Evolutionary conservation across 306 rosid species (phyloP), one percentile per base, ranked within the genome.

Genomic region (Potentilla sterilis): DNA sequence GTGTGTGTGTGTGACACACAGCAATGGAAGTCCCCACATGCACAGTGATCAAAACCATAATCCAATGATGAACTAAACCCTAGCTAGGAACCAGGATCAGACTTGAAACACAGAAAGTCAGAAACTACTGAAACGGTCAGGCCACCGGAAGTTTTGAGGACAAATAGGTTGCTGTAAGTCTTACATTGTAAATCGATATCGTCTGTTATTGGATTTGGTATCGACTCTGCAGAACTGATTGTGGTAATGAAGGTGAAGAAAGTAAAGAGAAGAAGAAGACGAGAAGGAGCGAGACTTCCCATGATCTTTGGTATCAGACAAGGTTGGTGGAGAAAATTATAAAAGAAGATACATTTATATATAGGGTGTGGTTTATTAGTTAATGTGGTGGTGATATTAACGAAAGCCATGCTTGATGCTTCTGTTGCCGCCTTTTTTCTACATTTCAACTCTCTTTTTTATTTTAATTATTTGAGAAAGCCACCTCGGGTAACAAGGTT

Each of bases 181-280:
- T 70, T 70, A 70, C 74, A 62, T 11, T 40, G 46, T 18, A 70
- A 10, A 35, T 13, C 14, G 15, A 70, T 21, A 35, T 13, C 14
- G 15, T 47, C 79, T 79, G 21, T 35, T 64, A 52, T 0, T 34
- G 79, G 40, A 69, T 47, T n/a, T 42, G 84, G 55, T 18, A 38
- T 35, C 77, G 69, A 35, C 66, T 61, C 57, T 16, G 79, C n/a
- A 11, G 66, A 72, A 38, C 28, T 12, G 57, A 61, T 41, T 44
- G 67, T 48, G 12, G 61, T 51, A 42, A 68, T 49, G 70, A 41
- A 37, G 59, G 63, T 14, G 44, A 71, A 51, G 81, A 61, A 40
- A 15, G 77, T 63, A n/a, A 81, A 28, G 76, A 84, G 61, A 22
- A 84, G 64, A 32, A 78, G 64, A n/a, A 74, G 68, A 32, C 58